Conservation (phyloP, 805 yeast species). For the Wickerhamomyces tratensis region DNA sequence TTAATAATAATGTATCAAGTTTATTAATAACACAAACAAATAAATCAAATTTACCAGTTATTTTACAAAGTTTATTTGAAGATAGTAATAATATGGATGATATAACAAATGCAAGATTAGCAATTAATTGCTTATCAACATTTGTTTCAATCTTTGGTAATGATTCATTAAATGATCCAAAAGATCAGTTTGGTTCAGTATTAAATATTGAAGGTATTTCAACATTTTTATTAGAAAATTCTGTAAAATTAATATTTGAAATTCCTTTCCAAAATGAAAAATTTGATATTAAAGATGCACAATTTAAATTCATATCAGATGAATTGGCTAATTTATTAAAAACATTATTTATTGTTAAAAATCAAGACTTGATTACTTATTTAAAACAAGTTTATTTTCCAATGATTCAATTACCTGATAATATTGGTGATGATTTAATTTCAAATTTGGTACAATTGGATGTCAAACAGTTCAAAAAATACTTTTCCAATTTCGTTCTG, state of each 20-base stretch:
- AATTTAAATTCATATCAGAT: slow-evolving; percentile 59
- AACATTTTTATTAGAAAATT: slow-evolving; percentile 56
- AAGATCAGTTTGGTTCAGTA: slow-evolving; percentile 40
- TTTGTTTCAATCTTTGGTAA: slow-evolving; percentile 56
- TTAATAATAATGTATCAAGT: slow-evolving; percentile 72
- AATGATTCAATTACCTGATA: slow-evolving; percentile 46
- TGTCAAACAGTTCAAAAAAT: slow-evolving; percentile 61
- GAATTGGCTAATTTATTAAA: slow-evolving; percentile 69
- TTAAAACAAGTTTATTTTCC: slow-evolving; percentile 41
- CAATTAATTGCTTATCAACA: slow-evolving; percentile 60
- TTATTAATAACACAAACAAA: slow-evolving; percentile 65
- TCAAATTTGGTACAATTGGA: slow-evolving; percentile 45
- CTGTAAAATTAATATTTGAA: slow-evolving; percentile 63
- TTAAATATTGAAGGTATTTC: slow-evolving; percentile 60
- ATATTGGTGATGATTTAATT: slow-evolving; percentile 52
- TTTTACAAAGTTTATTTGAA: slow-evolving; percentile 54
- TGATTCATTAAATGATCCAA: slow-evolving; percentile 53
- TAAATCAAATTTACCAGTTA: slow-evolving; percentile 44
- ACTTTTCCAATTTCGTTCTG: slow-evolving; percentile 39
- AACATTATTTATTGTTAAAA: slow-evolving; percentile 42
- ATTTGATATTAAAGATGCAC: slow-evolving; percentile 70
- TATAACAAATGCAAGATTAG: slow-evolving; percentile 52
- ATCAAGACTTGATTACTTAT: slow-evolving; percentile 39
- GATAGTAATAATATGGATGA: slow-evolving; percentile 59
- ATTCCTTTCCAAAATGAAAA: slow-evolving; percentile 64